These are phyloP conservation scores for Excoecaria cochinchinensis DNA, from an alignment of 345 rosid genomes.

Conservation along the genomic window DNA sequence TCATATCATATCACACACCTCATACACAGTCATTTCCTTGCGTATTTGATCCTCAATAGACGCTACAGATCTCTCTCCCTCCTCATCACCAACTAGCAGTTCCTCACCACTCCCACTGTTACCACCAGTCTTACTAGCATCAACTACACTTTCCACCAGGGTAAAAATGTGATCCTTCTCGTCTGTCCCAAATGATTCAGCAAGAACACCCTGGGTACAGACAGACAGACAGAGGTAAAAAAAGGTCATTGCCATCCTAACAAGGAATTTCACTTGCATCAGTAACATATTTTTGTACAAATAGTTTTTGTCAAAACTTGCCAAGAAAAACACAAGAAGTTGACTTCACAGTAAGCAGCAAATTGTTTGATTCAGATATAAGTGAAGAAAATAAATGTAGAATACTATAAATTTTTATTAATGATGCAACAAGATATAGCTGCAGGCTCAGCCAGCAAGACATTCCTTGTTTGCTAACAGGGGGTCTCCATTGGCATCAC, in stretches of 20 bases:
- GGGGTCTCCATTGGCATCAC: background rate
- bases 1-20: conserved; percentile 46
- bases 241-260: background rate
- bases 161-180: conserved; percentile 51
- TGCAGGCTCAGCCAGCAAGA: background rate
- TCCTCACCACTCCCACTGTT: conserved; percentile 50
- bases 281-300: background rate
- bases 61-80: conserved; percentile 68
- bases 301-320: conserved; percentile 9
- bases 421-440: background rate
- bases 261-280: conserved; percentile 8
- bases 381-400: background rate
- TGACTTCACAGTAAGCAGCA: background rate
- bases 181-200: conserved; percentile 58
- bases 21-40: conserved; percentile 88
- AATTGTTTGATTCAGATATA: background rate
- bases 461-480: background rate
- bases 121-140: conserved; percentile 54
- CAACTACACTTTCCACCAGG: conserved; percentile 62
- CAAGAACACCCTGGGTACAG: conserved; percentile 67
- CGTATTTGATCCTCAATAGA: conserved; percentile 83
- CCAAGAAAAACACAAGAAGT: conserved; percentile 8
- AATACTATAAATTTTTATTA: background rate
- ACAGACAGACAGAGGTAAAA: conserved; percentile 16
- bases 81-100: conserved; percentile 74